phyloP scores from a whole-genome alignment of 2,329 filamentous ascomycete species.

The Alternaria novae-zelandiae region DNA sequence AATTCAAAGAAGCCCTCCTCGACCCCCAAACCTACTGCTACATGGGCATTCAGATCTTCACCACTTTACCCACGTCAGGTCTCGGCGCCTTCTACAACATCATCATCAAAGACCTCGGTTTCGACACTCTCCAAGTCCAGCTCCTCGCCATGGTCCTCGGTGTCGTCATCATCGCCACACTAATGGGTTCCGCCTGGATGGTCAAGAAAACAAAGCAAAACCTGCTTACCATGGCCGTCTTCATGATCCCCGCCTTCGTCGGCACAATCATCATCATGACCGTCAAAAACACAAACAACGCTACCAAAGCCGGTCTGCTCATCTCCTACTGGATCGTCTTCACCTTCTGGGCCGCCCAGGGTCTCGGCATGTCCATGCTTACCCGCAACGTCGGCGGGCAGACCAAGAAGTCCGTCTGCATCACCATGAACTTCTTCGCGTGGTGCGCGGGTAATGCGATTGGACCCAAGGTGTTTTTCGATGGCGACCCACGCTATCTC shows the following conservation, averaged over 20 bases:
- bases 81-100: constrained; percentile 77
- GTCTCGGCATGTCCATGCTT: constrained; percentile 70
- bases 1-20: constrained; percentile 62
- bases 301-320: constrained; percentile 70
- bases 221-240: constrained; percentile 68
- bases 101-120: constrained; percentile 73
- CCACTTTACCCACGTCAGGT: constrained; percentile 74
- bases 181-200: constrained; percentile 70
- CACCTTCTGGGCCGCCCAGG: constrained; percentile 78
- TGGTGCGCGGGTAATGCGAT: constrained; percentile 74
- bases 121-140: constrained; percentile 71
- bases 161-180: constrained; percentile 73
- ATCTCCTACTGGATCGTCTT: constrained; percentile 78
- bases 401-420: constrained; percentile 73
- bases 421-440: constrained; percentile 73
- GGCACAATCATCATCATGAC: constrained; percentile 76
- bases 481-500: constrained; percentile 69
- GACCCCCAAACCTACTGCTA: constrained; percentile 68
- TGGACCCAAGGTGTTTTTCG: constrained; percentile 54
- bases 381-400: constrained; percentile 74
- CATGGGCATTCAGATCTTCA: constrained; percentile 70
- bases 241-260: constrained; percentile 71
- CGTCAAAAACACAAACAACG: constrained; percentile 62
- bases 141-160: constrained; percentile 77
- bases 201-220: constrained; percentile 75